Evolutionary conservation across 805 yeast species (phyloP), one percentile per base, ranked within the genome.

Genomic region (Pichia scutulata): DNA sequence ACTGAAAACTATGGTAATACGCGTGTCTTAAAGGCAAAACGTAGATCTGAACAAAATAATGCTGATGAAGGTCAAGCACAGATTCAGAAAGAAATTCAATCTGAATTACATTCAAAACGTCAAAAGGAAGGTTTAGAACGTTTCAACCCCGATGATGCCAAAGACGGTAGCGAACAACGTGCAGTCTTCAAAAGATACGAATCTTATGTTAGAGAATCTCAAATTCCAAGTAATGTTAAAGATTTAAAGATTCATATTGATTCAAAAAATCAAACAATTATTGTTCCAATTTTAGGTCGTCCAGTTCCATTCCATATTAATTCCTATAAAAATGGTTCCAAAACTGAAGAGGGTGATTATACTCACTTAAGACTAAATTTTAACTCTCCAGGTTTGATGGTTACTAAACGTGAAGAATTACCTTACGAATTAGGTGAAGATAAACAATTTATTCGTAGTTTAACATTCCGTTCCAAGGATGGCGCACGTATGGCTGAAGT

Each of bases 281-380:
- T 92, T 53, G 71, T 92, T 52, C 99, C 99, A 47, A 85, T 92
- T 52, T 80, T 84, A 61, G 99, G 99, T 55, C 78, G 98, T 61
- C 97, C 98, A 1, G 98, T 93, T 47, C 99, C 99, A 23, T 92
- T 93, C 75, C 99, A 92, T 66, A 89, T 92, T 63, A 89, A 89
- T 66, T 75, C 97, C 4, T 90, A 86, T 71, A 92, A 90, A 62
- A 90, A 88, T 64, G 98, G 97, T 46, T 86, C 96, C 12, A 90
- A 89, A 62, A 88, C 84, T 56, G 99, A 93, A 62, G 98, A 93
- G 72, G 98, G 97, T 48, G 97, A 90, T 58, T 89, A 79, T 66
- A 89, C 96, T 1, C 90, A 87, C 63, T 66, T 92, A 61, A 81
- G 99, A 67, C 75, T 92, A 62, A 92, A 92, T 66, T 89, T 92